Conservation (phyloP, 352 stramenopile genomes). For the Phytophthora fragariae region DNA sequence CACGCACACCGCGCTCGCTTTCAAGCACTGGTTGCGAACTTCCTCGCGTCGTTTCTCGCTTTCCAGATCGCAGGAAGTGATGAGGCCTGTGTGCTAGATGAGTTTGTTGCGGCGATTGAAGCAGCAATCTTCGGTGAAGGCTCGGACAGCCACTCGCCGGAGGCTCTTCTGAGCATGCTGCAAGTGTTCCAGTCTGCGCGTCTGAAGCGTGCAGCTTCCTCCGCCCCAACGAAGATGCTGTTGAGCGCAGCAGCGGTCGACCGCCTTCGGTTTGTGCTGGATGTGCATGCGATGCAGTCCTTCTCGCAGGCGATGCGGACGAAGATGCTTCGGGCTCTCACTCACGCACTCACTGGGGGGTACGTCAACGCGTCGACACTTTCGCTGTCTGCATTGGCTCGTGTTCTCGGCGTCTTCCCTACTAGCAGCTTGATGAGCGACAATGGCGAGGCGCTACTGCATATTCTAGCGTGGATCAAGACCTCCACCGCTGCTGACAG, state of each 20-base stretch:
- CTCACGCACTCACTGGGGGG: constrained; percentile 60
- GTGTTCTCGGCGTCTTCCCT: constrained; percentile 66
- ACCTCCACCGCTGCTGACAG: background rate
- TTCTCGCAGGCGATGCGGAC: constrained; percentile 72
- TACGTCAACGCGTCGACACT: constrained; percentile 49
- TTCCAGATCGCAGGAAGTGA: constrained; percentile 42
- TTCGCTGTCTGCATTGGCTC: constrained; percentile 53
- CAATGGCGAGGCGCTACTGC: constrained; percentile 36
- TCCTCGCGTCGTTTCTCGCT: constrained; percentile 47
- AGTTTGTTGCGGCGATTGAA: constrained; percentile 46
- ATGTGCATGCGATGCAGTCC: constrained; percentile 79
- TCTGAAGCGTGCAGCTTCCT: constrained; percentile 26
- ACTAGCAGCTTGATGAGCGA: constrained; percentile 38
- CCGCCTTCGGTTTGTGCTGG: constrained; percentile 70
- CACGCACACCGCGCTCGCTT: constrained; percentile 49
- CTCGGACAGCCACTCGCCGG: constrained; percentile 64
- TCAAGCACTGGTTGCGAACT: constrained; percentile 42
- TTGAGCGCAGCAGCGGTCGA: constrained; percentile 53
- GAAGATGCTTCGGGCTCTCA: constrained; percentile 58
- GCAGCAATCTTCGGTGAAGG: constrained; percentile 63
- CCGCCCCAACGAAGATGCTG: constrained; percentile 5
- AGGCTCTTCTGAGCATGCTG: constrained; percentile 76
- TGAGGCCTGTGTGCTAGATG: constrained; percentile 29
- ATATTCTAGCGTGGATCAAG: constrained; percentile 48
- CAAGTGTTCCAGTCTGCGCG: constrained; percentile 56